These are phyloP conservation scores for Dryas integrifolia DNA, from an alignment of 331 rosid genomes.

Conservation along the genomic window DNA sequence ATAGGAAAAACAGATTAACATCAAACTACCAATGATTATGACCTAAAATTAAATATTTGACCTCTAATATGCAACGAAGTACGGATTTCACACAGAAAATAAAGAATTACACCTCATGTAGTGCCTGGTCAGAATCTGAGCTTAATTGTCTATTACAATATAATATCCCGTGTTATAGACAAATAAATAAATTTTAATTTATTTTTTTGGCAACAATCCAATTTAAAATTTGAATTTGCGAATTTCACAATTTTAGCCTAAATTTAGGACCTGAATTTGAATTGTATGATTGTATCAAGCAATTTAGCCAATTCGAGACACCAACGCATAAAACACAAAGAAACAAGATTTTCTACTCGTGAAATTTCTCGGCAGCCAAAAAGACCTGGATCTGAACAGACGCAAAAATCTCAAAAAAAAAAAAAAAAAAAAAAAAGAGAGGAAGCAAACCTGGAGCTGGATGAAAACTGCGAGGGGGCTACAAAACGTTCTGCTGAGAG, in stretches of 20 bases:
- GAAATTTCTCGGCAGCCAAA: constrained; percentile 9
- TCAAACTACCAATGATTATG: not conserved
- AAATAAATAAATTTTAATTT: not conserved
- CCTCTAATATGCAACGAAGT: not conserved
- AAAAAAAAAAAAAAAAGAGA: not conserved
- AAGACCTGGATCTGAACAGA: constrained; percentile 14
- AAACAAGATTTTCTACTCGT: not conserved
- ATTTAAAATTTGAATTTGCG: not conserved
- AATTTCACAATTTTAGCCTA: not conserved
- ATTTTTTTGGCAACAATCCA: too few species aligned
- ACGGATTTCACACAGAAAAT: not conserved
- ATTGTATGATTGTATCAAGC: not conserved
- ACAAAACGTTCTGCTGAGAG: constrained; percentile 43
- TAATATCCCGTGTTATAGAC: not conserved
- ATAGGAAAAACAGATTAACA: too few species aligned
- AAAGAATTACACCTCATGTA: not conserved
- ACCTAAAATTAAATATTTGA: constrained; percentile 9
- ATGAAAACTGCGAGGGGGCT: constrained; percentile 50
- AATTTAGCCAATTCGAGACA: not conserved
- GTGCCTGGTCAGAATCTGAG: too few species aligned
- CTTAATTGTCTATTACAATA: not conserved
- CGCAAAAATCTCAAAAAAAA: not conserved
- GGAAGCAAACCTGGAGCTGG: constrained; percentile 65
- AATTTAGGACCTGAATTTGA: constrained; percentile 1
- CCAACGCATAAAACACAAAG: not conserved